A percentile compares a stretch with the other conserved stretches of the same genome.
These are phyloP conservation scores for Russula griseocarnosa DNA, from an alignment of 768 basidiomycete genomes.

Conservation along the genomic window DNA sequence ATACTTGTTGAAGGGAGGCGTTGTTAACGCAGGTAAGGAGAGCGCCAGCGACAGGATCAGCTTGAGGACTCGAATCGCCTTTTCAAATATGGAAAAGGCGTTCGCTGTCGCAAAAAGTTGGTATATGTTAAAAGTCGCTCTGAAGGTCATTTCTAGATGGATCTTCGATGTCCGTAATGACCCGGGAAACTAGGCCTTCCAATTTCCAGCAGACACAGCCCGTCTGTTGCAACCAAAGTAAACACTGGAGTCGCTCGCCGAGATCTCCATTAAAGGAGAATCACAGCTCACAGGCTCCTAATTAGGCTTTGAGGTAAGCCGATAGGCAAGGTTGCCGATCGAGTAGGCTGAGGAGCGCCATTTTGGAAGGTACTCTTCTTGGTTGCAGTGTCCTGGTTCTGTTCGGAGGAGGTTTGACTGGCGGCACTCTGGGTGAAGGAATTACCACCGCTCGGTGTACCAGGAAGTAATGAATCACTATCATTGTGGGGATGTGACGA, in stretches of 20 bases:
- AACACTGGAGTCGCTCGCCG: constrained; percentile 8
- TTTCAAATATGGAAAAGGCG: constrained; percentile 10
- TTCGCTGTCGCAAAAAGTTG: constrained; percentile 11
- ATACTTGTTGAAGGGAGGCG: too few species aligned
- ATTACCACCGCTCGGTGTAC: background rate
- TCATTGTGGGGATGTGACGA: background rate
- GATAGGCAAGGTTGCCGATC: background rate
- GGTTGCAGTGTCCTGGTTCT: background rate
- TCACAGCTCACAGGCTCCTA: constrained; percentile 7
- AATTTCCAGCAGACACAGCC: constrained; percentile 20
- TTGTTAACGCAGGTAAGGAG: constrained; percentile 6
- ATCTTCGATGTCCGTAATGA: background rate
- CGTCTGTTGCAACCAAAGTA: constrained; percentile 10
- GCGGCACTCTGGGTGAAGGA: background rate
- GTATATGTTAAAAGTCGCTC: constrained; percentile 13
- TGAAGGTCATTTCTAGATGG: background rate
- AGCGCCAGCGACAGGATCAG: background rate
- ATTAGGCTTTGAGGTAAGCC: background rate
- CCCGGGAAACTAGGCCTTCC: constrained; percentile 17
- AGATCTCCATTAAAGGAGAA: background rate
- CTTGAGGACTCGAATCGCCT: constrained; percentile 8
- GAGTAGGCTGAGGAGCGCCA: background rate
- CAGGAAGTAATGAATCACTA: background rate
- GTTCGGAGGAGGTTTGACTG: background rate
- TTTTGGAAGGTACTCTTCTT: background rate